A percentile compares a stretch with the other conserved stretches of the same genome.
These are phyloP conservation scores for Psidium friedrichsthalianum DNA, from an alignment of 345 rosid species.

Conservation along the genomic window DNA sequence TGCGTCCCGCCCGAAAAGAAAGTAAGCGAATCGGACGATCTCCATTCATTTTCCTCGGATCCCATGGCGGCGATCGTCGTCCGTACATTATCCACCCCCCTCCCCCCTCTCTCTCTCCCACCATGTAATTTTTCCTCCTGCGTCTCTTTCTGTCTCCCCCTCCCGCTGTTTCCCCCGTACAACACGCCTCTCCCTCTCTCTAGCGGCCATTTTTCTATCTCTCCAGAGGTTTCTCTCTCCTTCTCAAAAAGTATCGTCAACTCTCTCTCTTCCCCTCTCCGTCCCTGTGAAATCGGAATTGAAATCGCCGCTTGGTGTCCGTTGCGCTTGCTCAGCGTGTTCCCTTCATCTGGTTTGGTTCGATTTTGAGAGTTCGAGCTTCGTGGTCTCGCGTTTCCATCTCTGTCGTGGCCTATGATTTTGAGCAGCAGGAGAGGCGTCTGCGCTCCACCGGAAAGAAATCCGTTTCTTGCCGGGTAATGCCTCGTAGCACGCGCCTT, in stretches of 20 bases:
- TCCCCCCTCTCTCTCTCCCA: neutral
- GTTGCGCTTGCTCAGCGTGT: neutral
- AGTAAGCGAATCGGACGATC: neutral
- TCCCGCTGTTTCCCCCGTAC: neutral
- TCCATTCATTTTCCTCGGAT: neutral
- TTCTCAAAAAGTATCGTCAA: neutral
- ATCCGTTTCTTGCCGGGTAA: neutral
- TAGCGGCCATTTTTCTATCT: neutral
- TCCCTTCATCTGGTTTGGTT: neutral
- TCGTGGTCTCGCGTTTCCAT: neutral
- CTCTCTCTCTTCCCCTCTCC: rapidly evolving
- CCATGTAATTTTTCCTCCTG: neutral
- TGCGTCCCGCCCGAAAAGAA: neutral
- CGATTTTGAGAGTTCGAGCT: neutral
- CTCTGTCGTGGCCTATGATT: neutral
- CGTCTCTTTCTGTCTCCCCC: neutral
- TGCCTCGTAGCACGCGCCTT: neutral
- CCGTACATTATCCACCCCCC: neutral
- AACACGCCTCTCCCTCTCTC: neutral
- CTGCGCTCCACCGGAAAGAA: neutral
- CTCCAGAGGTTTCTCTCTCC: neutral
- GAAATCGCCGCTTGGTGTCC: neutral
- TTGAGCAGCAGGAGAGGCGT: no score
- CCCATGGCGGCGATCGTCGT: neutral
- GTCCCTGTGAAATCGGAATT: neutral